Evolutionary conservation across 2,329 filamentous ascomycete genomes (phyloP), one percentile per base, ranked within the genome.

Genomic region (Pseudogymnoascus sp.): DNA sequence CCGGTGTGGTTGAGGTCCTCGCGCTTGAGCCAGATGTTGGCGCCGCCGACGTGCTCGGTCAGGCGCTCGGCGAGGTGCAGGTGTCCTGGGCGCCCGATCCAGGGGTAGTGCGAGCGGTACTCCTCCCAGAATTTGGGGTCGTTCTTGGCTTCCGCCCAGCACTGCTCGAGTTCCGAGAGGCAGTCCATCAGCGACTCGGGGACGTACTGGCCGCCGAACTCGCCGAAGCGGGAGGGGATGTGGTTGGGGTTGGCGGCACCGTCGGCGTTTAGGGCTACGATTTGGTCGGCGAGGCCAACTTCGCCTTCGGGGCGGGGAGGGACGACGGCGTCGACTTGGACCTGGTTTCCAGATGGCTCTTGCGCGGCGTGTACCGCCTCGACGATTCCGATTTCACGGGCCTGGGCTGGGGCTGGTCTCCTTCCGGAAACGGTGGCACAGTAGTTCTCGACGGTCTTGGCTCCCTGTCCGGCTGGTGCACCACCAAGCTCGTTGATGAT

Each of bases 171-270:
- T 77, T 99, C 86, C 0, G 88, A 88, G 64, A 99, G 80, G 74
- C 93, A 97, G 78, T 97, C 93, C 93, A 99, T 97, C 65, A 99
- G 83, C 19, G 92, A 95, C 77, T 99, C 95, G 1, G 95, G 95
- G 2, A 99, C 95, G 73, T 97, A 99, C 76, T 97, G 93, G 15
- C 95, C 95, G 71, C 95, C 95, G 68, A 96, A 99, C 74, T 97
- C 90, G 68, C 95, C 95, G 71, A 99, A 97, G 61, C 92, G 88
- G 67, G 91, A 86, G 11, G 93, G 91, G 61, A 95, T 86, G 70
- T 88, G 86, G 62, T 76, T 70, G 40, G 75, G 74, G 63, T 79
- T 73, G 4, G 69, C 68, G 26, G 63, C 68, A 2, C 79, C 80
- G 62, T 82, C 78, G 15, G 79, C 79, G 67, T 89, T 90, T 37